These are phyloP conservation scores for Lichtheimia ramosa DNA, from an alignment of 371 early-diverging fungal genomes.

Conservation along the genomic window DNA sequence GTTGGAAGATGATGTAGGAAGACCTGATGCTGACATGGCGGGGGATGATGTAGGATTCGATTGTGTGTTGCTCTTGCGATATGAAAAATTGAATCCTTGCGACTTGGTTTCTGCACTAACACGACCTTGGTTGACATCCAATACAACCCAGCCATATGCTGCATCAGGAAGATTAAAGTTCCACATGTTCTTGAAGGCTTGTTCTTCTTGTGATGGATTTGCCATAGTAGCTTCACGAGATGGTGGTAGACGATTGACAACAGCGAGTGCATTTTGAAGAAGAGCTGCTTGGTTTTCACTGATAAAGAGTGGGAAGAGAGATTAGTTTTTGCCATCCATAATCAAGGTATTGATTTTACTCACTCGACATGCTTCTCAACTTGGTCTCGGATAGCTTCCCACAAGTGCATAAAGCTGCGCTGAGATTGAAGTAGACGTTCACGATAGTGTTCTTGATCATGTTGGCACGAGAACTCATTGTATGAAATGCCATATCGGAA, in stretches of 20 bases:
- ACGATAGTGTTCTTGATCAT: constrained; percentile 62
- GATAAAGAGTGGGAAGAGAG: background rate
- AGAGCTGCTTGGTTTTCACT: constrained; percentile 56
- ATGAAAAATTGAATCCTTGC: constrained; percentile 63
- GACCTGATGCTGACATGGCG: constrained; percentile 21
- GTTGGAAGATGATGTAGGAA: constrained; percentile 16
- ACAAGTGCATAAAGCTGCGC: constrained; percentile 57
- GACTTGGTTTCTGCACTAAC: constrained; percentile 56
- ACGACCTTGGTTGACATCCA: constrained; percentile 55
- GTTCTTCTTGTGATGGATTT: constrained; percentile 41
- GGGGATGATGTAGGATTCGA: constrained; percentile 19
- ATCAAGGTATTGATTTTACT: constrained; percentile 8
- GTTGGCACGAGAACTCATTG: constrained; percentile 66
- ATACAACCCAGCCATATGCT: constrained; percentile 56
- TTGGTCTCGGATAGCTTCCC: constrained; percentile 60
- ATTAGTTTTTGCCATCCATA: background rate
- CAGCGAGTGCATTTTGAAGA: constrained; percentile 55
- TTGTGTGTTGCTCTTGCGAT: constrained; percentile 36
- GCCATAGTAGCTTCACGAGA: constrained; percentile 18
- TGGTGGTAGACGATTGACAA: constrained; percentile 58
- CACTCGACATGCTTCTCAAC: constrained; percentile 63
- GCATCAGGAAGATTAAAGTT: constrained; percentile 69
- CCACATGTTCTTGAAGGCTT: constrained; percentile 70
- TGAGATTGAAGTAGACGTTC: constrained; percentile 57
- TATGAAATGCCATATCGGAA: constrained; percentile 72